phyloP scores from a whole-genome alignment of 169 alveolate species.

The Plasmodium fragile region DNA sequence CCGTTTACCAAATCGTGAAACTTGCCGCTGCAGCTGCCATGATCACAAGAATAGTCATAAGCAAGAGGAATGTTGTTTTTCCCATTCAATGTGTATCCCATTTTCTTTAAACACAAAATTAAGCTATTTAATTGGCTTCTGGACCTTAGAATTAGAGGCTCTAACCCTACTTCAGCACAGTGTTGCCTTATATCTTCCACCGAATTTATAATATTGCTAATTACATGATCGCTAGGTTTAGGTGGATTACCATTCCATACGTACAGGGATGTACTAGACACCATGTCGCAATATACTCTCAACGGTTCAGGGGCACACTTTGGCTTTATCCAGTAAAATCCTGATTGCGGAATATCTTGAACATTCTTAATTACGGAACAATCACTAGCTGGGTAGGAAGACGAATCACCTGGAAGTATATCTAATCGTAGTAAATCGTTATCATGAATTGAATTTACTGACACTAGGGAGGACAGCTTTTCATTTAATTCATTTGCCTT shows the following conservation, averaged over 20 bases:
- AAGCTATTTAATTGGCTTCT: constrained; percentile 86
- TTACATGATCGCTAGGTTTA: constrained; percentile 79
- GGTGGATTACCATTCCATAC: constrained; percentile 81
- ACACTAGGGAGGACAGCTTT: constrained; percentile 69
- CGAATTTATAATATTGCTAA: constrained; percentile 80
- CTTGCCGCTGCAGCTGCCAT: constrained; percentile 87
- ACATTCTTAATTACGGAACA: constrained; percentile 85
- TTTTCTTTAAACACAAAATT: constrained; percentile 84
- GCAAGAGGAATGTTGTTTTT: constrained; percentile 91
- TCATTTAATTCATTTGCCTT: constrained; percentile 79
- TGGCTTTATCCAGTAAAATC: constrained; percentile 94
- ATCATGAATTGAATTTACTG: constrained; percentile 63
- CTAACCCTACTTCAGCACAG: constrained; percentile 91
- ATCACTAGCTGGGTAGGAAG: constrained; percentile 90
- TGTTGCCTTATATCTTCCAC: constrained; percentile 86
- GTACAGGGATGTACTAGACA: constrained; percentile 84
- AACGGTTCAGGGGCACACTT: constrained; percentile 90
- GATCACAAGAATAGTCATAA: constrained; percentile 87
- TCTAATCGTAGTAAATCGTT: constrained; percentile 78
- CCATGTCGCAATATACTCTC: constrained; percentile 92
- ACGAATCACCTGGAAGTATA: constrained; percentile 86
- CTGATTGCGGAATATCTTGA: constrained; percentile 82
- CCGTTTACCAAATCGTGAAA: constrained; percentile 87
- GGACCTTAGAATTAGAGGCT: constrained; percentile 88
- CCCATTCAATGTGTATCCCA: constrained; percentile 86